Evolutionary conservation across 805 yeast genomes (phyloP).

Genomic region (Saturnispora quitensis): DNA sequence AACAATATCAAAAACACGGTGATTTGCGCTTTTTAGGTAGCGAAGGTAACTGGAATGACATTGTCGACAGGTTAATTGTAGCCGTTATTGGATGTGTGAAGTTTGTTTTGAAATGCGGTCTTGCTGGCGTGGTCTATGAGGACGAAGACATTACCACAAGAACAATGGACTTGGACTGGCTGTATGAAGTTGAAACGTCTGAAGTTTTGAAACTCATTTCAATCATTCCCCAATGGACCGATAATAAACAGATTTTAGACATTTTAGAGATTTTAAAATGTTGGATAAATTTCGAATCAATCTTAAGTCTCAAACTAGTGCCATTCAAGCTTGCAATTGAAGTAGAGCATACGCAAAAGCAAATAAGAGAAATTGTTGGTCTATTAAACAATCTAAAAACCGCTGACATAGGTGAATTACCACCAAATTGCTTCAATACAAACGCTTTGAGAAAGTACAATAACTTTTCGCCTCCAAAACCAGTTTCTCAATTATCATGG

Average conservation of each 20-base stretch:
- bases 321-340: background rate
- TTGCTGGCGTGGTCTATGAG: slow-evolving; percentile 53
- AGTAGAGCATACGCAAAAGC: background rate
- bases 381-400: background rate
- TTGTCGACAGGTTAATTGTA: slow-evolving; percentile 40
- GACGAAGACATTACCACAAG: slow-evolving; percentile 70
- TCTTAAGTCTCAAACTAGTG: background rate
- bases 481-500: slow-evolving; percentile 19
- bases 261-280: background rate
- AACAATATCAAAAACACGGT: slow-evolving; percentile 1
- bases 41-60: slow-evolving; percentile 28
- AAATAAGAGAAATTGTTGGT: background rate
- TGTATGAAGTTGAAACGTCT: slow-evolving; percentile 15
- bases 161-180: slow-evolving; percentile 44
- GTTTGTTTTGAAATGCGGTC: slow-evolving; percentile 36
- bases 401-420: slow-evolving; percentile 1
- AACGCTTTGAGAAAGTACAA: slow-evolving; percentile 40
- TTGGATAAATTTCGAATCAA: slow-evolving; percentile 3
- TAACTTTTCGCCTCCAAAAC: slow-evolving; percentile 39
- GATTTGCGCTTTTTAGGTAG: background rate
- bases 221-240: slow-evolving; percentile 1
- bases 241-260: slow-evolving; percentile 1
- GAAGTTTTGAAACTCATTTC: background rate
- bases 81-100: slow-evolving; percentile 50
- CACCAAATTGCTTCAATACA: slow-evolving; percentile 33